A percentile compares a stretch with the other conserved stretches of the same genome.
These are phyloP conservation scores for Lepidium sativum DNA, from an alignment of 345 rosid genomes.

Conservation along the genomic window DNA sequence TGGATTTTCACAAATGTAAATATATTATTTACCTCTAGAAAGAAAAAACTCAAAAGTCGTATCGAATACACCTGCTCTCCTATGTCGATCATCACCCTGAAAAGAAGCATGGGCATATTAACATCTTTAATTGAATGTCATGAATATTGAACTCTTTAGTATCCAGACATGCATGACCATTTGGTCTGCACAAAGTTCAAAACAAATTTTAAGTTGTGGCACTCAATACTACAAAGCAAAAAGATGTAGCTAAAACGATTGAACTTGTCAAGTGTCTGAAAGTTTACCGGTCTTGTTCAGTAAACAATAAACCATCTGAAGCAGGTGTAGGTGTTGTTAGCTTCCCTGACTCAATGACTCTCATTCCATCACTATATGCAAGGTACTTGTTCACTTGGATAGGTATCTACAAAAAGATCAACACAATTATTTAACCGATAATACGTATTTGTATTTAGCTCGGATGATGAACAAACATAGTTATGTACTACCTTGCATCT, in stretches of 20 bases:
- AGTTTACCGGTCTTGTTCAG: constrained; percentile 73
- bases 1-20: neutral
- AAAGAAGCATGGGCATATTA: constrained; percentile 12
- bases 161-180: constrained; percentile 80
- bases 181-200: constrained; percentile 52
- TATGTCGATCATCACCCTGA: constrained; percentile 72
- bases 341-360: constrained; percentile 78
- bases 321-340: constrained; percentile 40
- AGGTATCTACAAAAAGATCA: constrained; percentile 44
- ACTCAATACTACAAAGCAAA: neutral
- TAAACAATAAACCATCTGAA: constrained; percentile 58
- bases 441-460: neutral
- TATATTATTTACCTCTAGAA: constrained; percentile 56
- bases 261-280: neutral
- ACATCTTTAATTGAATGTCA: neutral
- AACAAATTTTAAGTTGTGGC: neutral
- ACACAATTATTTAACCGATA: neutral
- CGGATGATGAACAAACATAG: neutral
- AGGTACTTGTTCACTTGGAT: constrained; percentile 93
- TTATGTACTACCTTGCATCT: constrained; percentile 71
- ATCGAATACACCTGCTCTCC: constrained; percentile 84
- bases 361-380: constrained; percentile 93
- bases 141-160: constrained; percentile 74
- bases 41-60: constrained; percentile 70
- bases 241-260: too few species aligned